Evolutionary conservation across 2,329 filamentous ascomycete species (phyloP).

Genomic region (Boeremia exigua): DNA sequence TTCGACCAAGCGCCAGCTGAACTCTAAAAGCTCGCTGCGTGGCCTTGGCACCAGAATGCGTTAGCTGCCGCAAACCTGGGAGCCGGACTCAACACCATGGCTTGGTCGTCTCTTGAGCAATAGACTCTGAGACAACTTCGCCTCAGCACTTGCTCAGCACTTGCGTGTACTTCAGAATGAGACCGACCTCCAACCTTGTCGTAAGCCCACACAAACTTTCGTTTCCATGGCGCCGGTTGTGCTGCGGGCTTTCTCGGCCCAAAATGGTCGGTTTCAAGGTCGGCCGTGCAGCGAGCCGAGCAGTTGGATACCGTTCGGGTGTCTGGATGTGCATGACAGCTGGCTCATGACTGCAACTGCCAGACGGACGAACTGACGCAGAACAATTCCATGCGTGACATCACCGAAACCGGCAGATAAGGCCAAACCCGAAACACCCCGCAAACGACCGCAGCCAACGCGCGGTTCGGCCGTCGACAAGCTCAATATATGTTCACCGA

Average conservation of each 20-base stretch:
- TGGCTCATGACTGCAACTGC: neutral
- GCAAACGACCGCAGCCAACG: neutral
- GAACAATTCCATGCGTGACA: constrained; percentile 11
- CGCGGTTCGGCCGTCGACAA: neutral
- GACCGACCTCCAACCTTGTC: constrained; percentile 10
- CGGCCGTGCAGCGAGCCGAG: neutral
- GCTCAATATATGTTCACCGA: neutral
- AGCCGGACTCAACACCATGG: constrained; percentile 7
- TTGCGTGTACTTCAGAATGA: neutral
- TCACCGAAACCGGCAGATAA: constrained; percentile 7
- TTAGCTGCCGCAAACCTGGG: constrained; percentile 11
- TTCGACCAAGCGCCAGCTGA: constrained; percentile 2
- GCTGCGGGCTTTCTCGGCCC: constrained; percentile 9
- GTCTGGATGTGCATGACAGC: constrained; percentile 1
- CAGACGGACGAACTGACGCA: neutral
- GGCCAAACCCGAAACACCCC: constrained; percentile 4
- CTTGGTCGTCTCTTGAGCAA: neutral
- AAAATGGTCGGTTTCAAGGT: neutral
- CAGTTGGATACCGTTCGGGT: neutral
- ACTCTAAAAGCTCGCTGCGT: constrained; percentile 14
- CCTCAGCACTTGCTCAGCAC: constrained; percentile 6
- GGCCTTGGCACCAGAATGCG: neutral
- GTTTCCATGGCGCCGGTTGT: neutral
- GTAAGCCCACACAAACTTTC: neutral
- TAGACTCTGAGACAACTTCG: constrained; percentile 1